A percentile compares a stretch with the other conserved stretches of the same genome.
Evolutionary conservation across 768 basidiomycete species (phyloP).

Genomic region (Calocybe cyanea): DNA sequence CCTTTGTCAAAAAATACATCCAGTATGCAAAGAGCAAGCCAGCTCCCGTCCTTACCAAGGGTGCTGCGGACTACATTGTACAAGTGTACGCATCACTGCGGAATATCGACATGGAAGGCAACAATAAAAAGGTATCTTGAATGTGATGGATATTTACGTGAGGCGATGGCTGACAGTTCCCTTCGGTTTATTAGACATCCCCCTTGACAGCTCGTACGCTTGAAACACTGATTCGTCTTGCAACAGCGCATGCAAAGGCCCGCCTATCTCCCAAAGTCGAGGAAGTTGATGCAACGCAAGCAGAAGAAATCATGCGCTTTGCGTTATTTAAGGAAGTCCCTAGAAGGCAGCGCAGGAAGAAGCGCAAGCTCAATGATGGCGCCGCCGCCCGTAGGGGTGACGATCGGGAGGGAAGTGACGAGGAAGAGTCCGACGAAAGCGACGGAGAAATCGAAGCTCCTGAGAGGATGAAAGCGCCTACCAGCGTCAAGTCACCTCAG

Average conservation of each 20-base stretch:
- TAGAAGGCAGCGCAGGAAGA: constrained; percentile 76
- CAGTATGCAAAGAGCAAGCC: constrained; percentile 93
- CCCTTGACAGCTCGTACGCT: constrained; percentile 97
- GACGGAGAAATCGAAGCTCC: constrained; percentile 23
- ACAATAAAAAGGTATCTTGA: constrained; percentile 72
- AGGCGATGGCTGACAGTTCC: constrained; percentile 9
- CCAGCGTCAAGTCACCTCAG: constrained; percentile 18
- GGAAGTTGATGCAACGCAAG: constrained; percentile 79
- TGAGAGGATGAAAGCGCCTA: constrained; percentile 50
- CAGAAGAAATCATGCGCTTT: constrained; percentile 94
- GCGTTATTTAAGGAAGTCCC: constrained; percentile 97
- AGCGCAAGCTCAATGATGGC: constrained; percentile 79
- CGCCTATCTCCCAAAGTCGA: constrained; percentile 85
- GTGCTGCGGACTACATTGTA: constrained; percentile 92
- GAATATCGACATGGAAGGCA: constrained; percentile 89
- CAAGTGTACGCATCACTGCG: constrained; percentile 87
- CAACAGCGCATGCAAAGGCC: constrained; percentile 97
- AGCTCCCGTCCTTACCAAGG: constrained; percentile 83
- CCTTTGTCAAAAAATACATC: constrained; percentile 97
- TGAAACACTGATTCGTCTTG: constrained; percentile 95
- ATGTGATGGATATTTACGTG: constrained; percentile 4
- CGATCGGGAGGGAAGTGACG: constrained; percentile 42
- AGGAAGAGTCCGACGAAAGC: constrained; percentile 22
- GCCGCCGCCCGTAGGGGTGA: constrained; percentile 46
- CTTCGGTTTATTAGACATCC: constrained; percentile 63